These are phyloP conservation scores for Hordeum vulgare DNA, from an alignment of 176 grass and related monocot species.

Conservation along the genomic window MorexV3_pseudomolecules_assembly NC_058520.1:177648570-177649069, in stretches of 20 bases:
- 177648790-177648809: neutral
- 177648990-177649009: conserved; percentile 73
- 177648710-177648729: conserved; percentile 3
- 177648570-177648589: neutral
- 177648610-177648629: conserved; percentile 1
- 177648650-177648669: conserved; percentile 20
- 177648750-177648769: neutral
- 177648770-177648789: neutral
- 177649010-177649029: conserved; percentile 54
- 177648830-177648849: neutral
- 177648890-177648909: conserved; percentile 6
- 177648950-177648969: neutral
- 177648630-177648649: conserved; percentile 13
- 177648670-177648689: conserved; percentile 39
- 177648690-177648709: neutral
- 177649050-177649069: conserved; percentile 49
- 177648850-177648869: conserved; percentile 1
- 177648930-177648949: neutral
- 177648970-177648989: neutral
- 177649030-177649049: conserved; percentile 60
- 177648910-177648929: neutral
- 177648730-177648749: neutral
- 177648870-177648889: neutral
- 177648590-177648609: neutral
- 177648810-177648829: no score